Evolutionary conservation across 2,329 filamentous ascomycete species (phyloP).

Genomic region (Fusarium coffeatum): DNA sequence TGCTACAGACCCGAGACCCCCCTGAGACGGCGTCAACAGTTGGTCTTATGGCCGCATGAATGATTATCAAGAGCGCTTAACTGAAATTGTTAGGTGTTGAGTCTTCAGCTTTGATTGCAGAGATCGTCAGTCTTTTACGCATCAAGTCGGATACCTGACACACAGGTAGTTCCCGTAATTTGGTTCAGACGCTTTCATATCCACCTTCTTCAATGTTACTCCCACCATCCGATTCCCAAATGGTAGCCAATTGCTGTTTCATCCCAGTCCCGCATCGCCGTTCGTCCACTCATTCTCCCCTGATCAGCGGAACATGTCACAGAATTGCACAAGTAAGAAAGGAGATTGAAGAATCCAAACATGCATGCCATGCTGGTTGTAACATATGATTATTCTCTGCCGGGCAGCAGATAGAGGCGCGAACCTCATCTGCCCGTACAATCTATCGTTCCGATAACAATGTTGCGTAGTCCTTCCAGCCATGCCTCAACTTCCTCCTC

Average conservation of each 20-base stretch:
- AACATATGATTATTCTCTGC: conserved; percentile 49
- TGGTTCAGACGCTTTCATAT: background rate
- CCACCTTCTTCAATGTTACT: conserved; percentile 8
- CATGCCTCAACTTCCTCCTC: conserved; percentile 41
- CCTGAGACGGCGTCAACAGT: conserved; percentile 12
- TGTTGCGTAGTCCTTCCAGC: conserved; percentile 37
- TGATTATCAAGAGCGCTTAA: conserved; percentile 13
- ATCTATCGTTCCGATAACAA: conserved; percentile 51
- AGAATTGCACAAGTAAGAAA: conserved; percentile 5
- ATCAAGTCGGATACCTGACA: conserved; percentile 29
- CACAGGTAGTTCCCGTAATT: background rate
- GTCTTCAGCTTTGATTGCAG: background rate
- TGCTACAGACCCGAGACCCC: conserved; percentile 17
- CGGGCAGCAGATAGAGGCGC: conserved; percentile 49
- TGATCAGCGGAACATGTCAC: conserved; percentile 2
- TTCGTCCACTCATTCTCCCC: background rate
- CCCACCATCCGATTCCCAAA: background rate
- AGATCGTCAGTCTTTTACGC: conserved; percentile 15
- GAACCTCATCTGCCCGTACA: conserved; percentile 54
- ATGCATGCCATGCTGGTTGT: conserved; percentile 47
- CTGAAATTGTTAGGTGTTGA: background rate
- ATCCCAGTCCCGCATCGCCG: background rate
- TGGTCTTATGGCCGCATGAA: conserved; percentile 13
- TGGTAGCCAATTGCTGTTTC: conserved; percentile 2
- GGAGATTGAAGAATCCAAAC: conserved; percentile 24